Percentiles rank a stretch among this genome's conserved stretches.
These are phyloP conservation scores for Phytophthora citrophthora DNA, from an alignment of 352 stramenopile species.

Conservation along the genomic window DNA sequence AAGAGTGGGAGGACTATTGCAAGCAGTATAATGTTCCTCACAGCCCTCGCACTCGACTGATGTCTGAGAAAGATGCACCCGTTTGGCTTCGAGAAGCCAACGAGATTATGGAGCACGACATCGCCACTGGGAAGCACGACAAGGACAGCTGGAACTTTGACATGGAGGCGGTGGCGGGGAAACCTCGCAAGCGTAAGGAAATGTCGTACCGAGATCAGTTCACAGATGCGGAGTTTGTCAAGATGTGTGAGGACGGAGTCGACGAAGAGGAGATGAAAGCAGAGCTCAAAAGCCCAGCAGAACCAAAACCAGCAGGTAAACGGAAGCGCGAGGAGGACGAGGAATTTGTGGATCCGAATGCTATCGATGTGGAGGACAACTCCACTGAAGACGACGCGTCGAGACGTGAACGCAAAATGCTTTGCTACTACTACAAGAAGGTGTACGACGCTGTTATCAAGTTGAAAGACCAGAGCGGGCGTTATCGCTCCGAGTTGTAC, in stretches of 20 bases:
- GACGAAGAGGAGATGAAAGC: slow-evolving; percentile 47
- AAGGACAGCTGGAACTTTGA: slow-evolving; percentile 74
- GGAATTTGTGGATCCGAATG: slow-evolving; percentile 21
- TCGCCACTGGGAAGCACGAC: slow-evolving; percentile 58
- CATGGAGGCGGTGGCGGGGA: slow-evolving; percentile 45
- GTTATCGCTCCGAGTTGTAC: slow-evolving; percentile 74
- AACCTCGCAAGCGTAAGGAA: slow-evolving; percentile 80
- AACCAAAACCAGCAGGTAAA: slow-evolving; percentile 20
- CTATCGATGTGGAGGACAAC: slow-evolving; percentile 40
- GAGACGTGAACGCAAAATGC: slow-evolving; percentile 62
- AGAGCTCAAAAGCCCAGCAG: slow-evolving; percentile 27
- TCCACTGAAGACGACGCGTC: slow-evolving; percentile 53
- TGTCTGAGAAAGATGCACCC: slow-evolving; percentile 69
- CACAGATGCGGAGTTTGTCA: slow-evolving; percentile 87
- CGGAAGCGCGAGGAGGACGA: slow-evolving; percentile 46
- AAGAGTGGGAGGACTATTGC: slow-evolving; percentile 74
- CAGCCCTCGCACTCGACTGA: slow-evolving; percentile 61
- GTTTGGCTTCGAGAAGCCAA: slow-evolving; percentile 81
- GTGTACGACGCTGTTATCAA: slow-evolving; percentile 86
- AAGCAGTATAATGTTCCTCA: slow-evolving; percentile 58
- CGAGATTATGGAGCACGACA: slow-evolving; percentile 61
- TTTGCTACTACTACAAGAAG: slow-evolving; percentile 86
- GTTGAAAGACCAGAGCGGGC: slow-evolving; percentile 72
- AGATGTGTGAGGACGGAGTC: slow-evolving; percentile 88
- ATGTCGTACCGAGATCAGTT: slow-evolving; percentile 89